phyloP scores from a whole-genome alignment of 2,329 filamentous ascomycete species.

The Ampelomyces quisqualis region DNA sequence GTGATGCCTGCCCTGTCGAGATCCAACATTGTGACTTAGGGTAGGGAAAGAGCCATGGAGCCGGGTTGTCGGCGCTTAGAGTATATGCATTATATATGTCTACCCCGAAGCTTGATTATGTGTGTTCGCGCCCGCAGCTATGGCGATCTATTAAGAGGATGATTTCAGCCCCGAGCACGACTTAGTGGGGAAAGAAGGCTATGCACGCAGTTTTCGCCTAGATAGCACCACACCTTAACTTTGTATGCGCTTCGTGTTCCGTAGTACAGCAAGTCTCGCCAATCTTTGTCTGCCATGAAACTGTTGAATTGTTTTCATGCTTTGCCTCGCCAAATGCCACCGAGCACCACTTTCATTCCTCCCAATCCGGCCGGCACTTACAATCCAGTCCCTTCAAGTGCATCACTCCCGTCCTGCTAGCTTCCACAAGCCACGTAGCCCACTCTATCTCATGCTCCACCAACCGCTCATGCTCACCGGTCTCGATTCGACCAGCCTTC shows the following conservation, averaged over 20 bases:
- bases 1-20: too few species aligned
- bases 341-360: slow-evolving; percentile 1
- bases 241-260: not conserved
- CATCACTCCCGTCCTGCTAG: slow-evolving; percentile 27
- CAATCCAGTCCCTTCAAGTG: slow-evolving; percentile 31
- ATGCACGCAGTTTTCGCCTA: not conserved
- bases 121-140: too few species aligned
- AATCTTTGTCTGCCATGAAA: not conserved
- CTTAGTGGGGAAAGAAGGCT: too few species aligned
- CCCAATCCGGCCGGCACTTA: slow-evolving; percentile 29
- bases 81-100: too few species aligned
- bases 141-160: too few species aligned
- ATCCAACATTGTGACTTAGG: too few species aligned
- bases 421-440: slow-evolving; percentile 33
- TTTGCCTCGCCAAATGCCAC: not conserved
- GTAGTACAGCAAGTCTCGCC: not conserved
- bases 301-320: not conserved
- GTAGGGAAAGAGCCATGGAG: too few species aligned
- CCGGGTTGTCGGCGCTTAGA: too few species aligned
- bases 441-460: slow-evolving; percentile 35
- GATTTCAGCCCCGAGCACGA: too few species aligned
- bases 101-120: too few species aligned
- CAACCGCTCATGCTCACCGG: slow-evolving; percentile 20
- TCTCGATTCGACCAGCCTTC: slow-evolving; percentile 19
- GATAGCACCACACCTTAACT: not conserved